Base-by-base conservation (phyloP, 768 basidiomycete genomes). In the Mrakia gelida region DNA sequence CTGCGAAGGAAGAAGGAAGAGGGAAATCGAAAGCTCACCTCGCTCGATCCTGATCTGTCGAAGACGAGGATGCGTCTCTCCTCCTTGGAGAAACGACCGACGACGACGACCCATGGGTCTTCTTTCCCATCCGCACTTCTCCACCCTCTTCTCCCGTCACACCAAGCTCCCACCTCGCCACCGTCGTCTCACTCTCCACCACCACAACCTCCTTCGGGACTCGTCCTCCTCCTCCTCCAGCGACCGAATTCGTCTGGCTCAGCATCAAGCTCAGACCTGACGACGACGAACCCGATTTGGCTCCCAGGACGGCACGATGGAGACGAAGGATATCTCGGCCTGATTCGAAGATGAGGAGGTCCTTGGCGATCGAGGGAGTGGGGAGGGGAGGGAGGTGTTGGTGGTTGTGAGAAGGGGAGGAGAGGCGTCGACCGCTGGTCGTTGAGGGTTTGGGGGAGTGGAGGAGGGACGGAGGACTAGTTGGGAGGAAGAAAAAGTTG, bases 131-230 rank as follows among this genome's bases (percentile, higher is more conserved):
- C 10, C 54, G 5, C 18, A 61, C 32, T 21, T 32, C 34, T 1
- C 28, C 73, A 4, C n/a, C 59, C 26, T 62, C 73, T 18, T 26
- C 32, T 0, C 26, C 21, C 8, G 7, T 8, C 21, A 9, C 28
- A 32, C 59, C 54, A 1, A 73, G 4, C 5, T 73, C 73, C 73
- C 73, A 73, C 16, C 73, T 52, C 32, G 56, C 56, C 21, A 73
- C 21, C 73, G 56, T 59, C 73, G 16, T 23, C 38, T 73, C 56
- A 26, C 26, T 26, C 26, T 59, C 73, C 16, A 59, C 59, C 5
- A 23, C 59, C 8, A n/a, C 59, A 2, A 59, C 59, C 59, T 59
- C 59, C 59, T 59, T 59, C 26, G 26, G 8, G 1, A 38, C 38
- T 38, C 38, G 38, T 38, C 38, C 38, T 38, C 38, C 38, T 38